Conservation (phyloP, 352 stramenopile species). For the Phytophthora idaei region DNA sequence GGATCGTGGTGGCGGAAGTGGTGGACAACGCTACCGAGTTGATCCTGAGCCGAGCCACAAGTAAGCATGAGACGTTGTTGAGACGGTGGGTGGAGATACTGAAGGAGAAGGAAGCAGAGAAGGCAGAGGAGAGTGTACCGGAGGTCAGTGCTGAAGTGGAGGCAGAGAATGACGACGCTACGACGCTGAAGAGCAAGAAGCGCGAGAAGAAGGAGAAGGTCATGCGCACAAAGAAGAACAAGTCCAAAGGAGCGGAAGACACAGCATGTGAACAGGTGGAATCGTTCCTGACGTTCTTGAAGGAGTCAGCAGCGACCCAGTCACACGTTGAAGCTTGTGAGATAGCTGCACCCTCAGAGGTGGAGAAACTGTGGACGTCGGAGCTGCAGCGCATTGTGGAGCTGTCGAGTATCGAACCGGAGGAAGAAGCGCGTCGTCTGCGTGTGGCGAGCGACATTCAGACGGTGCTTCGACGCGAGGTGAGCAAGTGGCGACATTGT, state of each 20-base stretch:
- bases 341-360: slow-evolving; percentile 6
- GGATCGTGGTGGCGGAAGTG: slow-evolving; percentile 55
- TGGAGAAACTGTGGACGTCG: slow-evolving; percentile 25
- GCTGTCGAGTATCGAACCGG: slow-evolving; percentile 46
- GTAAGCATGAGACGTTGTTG: slow-evolving; percentile 41
- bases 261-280: slow-evolving; percentile 48
- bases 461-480: slow-evolving; percentile 41
- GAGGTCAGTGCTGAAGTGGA: slow-evolving; percentile 13
- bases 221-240: slow-evolving; percentile 33
- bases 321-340: slow-evolving; percentile 6
- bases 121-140: slow-evolving; percentile 13
- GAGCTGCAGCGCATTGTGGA: slow-evolving; percentile 54
- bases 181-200: slow-evolving; percentile 30
- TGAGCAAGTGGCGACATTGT: slow-evolving; percentile 56
- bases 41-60: slow-evolving; percentile 52
- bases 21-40: slow-evolving; percentile 74
- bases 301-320: slow-evolving; percentile 23
- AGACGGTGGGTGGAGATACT: slow-evolving; percentile 54
- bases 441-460: slow-evolving; percentile 53
- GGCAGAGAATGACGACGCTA: slow-evolving; percentile 4
- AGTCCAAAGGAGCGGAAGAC: slow-evolving; percentile 30
- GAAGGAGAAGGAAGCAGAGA: slow-evolving; percentile 35
- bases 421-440: slow-evolving; percentile 50
- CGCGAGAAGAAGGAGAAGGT: slow-evolving; percentile 37
- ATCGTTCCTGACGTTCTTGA: slow-evolving; percentile 63